Evolutionary conservation across 208 protist genomes (phyloP), one percentile per base, ranked within the genome.

Genomic region (Acanthamoeba castellanii): DNA sequence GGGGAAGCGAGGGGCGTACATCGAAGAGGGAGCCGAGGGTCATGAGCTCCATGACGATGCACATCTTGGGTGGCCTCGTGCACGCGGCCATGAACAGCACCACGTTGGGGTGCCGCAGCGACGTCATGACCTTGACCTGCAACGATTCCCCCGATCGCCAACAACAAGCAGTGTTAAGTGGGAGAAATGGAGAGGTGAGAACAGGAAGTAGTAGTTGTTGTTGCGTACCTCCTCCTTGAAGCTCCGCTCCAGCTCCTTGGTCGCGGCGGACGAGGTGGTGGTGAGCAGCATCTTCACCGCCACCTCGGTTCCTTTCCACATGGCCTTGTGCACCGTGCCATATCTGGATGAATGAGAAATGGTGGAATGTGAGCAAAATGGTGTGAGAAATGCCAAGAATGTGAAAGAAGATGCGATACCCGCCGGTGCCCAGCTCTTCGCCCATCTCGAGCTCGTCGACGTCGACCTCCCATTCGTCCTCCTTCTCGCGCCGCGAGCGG

Each of bases 71-170:
- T 30, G 84, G 84, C 52, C 32, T 91, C 4, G 34, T 91, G 50
- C 32, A 68, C 25, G 84, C 84, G 2, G 50, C 84, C 84, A 91
- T 96, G 55, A 96, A 97, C 0, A 97, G 94, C 16, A 96, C 91
- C 6, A 97, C 70, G 74, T 97, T 97, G 52, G 96, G 96, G n/a
- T 97, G 96, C 7, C 89, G 42, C 47, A 97, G n/a, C 52, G 95
- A 2, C 1, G 70, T 96, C 70, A 97, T 94, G 52, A 97, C 92
- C 45, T 70, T 66, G 11, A 97, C 96, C 82, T 97, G 84, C 64
- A 18, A 30, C 22, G 7, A 78, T 78, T 78, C 37, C 37, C 13
- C 32, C 37, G 70, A 42, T 78, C 37, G 37, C 37, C 32, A 78
- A 0, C 30, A 8, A 45, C n/a, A 47, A 13, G 34, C 11, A 45